phyloP scores from a whole-genome alignment of 257 asterid genomes.

The Solanum dulcamara region DNA sequence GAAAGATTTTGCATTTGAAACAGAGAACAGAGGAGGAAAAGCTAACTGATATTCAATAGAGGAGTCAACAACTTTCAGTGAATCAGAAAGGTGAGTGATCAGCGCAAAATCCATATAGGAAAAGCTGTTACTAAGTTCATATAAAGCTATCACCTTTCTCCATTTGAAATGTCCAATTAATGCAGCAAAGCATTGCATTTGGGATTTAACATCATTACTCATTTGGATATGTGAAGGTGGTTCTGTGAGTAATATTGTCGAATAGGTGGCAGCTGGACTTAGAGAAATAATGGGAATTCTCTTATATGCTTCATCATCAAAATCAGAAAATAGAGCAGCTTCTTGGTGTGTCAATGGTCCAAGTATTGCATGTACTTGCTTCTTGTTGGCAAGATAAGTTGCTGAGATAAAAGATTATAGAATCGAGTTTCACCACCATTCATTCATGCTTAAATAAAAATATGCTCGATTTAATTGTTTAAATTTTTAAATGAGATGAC shows the following conservation, averaged over 20 bases:
- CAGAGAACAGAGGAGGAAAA: slow-evolving; percentile 20
- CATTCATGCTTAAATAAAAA: not conserved
- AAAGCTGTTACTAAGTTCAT: slow-evolving; percentile 19
- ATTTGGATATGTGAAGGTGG: slow-evolving; percentile 18
- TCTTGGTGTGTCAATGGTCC: slow-evolving; percentile 39
- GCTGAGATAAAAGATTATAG: slow-evolving; percentile 9
- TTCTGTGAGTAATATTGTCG: not conserved
- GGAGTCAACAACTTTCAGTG: slow-evolving; percentile 22
- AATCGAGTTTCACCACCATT: not conserved
- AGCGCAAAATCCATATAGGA: slow-evolving; percentile 13
- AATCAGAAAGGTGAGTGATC: slow-evolving; percentile 26
- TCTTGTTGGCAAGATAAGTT: slow-evolving; percentile 16
- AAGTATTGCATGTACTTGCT: slow-evolving; percentile 26
- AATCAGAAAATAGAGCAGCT: slow-evolving; percentile 26
- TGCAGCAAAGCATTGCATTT: slow-evolving; percentile 35
- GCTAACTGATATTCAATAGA: slow-evolving; percentile 14
- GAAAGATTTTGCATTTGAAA: not conserved
- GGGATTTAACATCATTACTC: slow-evolving; percentile 11
- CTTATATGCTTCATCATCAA: slow-evolving; percentile 1
- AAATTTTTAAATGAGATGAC: not conserved
- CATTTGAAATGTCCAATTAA: slow-evolving; percentile 38
- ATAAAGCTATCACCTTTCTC: slow-evolving; percentile 32
- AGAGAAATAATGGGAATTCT: slow-evolving; percentile 28
- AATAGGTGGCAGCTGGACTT: slow-evolving; percentile 11
- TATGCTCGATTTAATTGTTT: no score